Base-by-base conservation (phyloP, 139 green algal genomes). In the Picochlorum sp. region DNA sequence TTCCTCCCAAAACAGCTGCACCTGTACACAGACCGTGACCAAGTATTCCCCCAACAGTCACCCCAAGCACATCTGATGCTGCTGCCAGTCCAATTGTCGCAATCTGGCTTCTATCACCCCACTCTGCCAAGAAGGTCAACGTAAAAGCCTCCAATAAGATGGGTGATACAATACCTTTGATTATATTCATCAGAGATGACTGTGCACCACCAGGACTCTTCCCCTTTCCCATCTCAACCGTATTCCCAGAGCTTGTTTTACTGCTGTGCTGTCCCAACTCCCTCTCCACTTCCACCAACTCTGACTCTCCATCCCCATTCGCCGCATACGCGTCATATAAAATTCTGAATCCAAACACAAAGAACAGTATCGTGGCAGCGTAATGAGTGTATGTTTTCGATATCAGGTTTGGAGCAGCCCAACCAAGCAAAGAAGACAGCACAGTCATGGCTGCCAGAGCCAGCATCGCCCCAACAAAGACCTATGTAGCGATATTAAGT, bases 71-170 rank as follows among this genome's bases (percentile, higher is more conserved):
- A 59, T 98, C 81, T 38, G 86, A 80, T n/a, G 89, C 85, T 2
- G 93, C 84, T 20, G 91, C 92, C 37, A 95, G 69, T 11, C 88
- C 78, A 16, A 79, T 79, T 14, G 91, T 97, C 2, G 89, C 86
- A 62, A 98, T 96, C 65, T 99, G 94, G 70, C 85, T 95, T 32
- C 93, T 82, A 77, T 99, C 94, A 11, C 94, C 94, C 94, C 94
- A 99, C 78, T 99, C 94, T 1, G 94, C 94, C 20, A 98, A 62
- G 69, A 99, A 99, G 0, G 89, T 98, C 38, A 99, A 81, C 13
- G 93, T 88, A 79, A 98, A 97, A 1, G 86, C 78, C 66, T 98
- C 92, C 2, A 98, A 34, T 52, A 97, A 93, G 18, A 98, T 85
- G 32, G 87, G 86, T 3, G 82, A 88, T 54, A 91, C 82, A 16